phyloP scores from a whole-genome alignment of 257 asterid species.

The Orobanche coerulescens region DNA sequence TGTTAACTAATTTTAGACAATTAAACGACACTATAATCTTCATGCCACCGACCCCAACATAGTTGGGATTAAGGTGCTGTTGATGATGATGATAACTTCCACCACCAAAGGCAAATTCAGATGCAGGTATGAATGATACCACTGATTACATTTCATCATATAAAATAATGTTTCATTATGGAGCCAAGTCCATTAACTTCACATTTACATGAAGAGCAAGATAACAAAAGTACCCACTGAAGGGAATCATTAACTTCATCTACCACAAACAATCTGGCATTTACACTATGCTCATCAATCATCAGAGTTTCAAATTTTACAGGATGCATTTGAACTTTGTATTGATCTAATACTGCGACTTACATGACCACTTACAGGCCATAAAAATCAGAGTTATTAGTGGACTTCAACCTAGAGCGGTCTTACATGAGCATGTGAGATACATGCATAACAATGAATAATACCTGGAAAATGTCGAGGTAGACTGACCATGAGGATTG shows the following conservation, averaged over 20 bases:
- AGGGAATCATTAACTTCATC: conserved; percentile 6
- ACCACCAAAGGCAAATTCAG: not conserved
- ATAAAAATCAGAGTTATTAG: not conserved
- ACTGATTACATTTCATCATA: not conserved
- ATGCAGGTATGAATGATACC: not conserved
- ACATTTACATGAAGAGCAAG: conserved; percentile 5
- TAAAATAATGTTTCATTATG: too few species aligned
- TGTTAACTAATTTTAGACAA: too few species aligned
- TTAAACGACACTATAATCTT: too few species aligned
- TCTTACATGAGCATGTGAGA: conserved; percentile 4
- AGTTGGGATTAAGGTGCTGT: too few species aligned
- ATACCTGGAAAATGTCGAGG: conserved; percentile 89
- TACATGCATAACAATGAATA: conserved; percentile 14
- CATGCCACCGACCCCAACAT: too few species aligned
- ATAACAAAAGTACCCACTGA: not conserved
- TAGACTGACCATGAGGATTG: conserved; percentile 81
- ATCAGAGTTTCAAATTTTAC: conserved; percentile 1
- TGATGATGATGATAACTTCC: not conserved
- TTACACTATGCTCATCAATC: not conserved
- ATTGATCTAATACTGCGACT: conserved; percentile 4
- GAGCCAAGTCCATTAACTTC: too few species aligned
- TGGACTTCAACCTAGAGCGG: conserved; percentile 7
- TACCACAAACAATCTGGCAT: not conserved
- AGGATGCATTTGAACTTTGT: conserved; percentile 8
- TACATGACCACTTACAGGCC: not conserved